Evolutionary conservation across 2,329 filamentous ascomycete species (phyloP).

Genomic region (Drechmeria coniospora): DNA sequence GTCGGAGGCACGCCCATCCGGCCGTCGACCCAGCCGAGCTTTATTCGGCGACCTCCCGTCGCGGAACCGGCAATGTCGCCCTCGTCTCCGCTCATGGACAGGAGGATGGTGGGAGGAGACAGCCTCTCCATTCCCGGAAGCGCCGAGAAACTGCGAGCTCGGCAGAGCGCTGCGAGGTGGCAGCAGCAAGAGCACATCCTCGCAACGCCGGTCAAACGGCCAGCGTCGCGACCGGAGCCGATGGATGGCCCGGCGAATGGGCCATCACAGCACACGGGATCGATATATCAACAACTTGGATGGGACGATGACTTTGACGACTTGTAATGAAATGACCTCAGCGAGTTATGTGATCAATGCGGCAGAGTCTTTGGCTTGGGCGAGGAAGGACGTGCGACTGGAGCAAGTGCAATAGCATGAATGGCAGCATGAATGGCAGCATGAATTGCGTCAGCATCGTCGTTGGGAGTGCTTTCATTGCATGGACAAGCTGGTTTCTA

Average conservation of each 20-base stretch:
- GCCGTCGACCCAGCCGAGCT: constrained; percentile 9
- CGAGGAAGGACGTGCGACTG: no score
- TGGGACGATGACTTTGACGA: constrained; percentile 43
- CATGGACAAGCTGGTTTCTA: no score
- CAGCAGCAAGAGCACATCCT: no score
- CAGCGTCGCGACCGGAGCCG: constrained; percentile 6
- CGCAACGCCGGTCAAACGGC: constrained; percentile 24
- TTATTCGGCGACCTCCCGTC: constrained; percentile 13
- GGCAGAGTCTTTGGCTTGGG: no score
- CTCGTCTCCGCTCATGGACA: constrained; percentile 20
- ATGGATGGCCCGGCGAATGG: constrained; percentile 4
- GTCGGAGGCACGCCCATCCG: constrained; percentile 17
- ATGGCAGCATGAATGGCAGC: no score
- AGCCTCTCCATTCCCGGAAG: constrained; percentile 6
- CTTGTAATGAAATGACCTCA: constrained; percentile 24
- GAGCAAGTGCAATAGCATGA: no score
- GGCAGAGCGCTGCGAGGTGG: no score
- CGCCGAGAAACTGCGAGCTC: constrained; percentile 6
- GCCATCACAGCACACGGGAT: constrained; percentile 15
- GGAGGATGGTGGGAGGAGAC: constrained; percentile 7
- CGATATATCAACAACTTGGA: constrained; percentile 38
- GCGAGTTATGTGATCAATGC: no score
- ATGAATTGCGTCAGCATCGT: no score
- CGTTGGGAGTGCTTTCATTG: no score
- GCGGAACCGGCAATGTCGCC: constrained; percentile 16